Base-by-base conservation (phyloP, 2,329 filamentous ascomycete species). In the Cladosporium sp. region DNA sequence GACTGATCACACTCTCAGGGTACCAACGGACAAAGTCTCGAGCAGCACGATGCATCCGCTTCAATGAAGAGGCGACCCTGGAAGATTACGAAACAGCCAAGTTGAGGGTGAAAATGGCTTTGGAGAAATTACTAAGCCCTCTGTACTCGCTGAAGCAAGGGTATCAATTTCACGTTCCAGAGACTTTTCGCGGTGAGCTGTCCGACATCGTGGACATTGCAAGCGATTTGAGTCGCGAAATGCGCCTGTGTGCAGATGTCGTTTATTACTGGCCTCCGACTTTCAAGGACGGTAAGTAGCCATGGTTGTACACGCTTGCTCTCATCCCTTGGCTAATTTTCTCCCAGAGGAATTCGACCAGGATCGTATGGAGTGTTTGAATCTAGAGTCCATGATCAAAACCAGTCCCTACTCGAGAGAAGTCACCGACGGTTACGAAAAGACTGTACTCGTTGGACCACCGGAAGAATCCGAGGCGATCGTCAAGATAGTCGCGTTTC, bases 221-320 rank as follows among this genome's bases (percentile, higher is more conserved):
- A 11, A 58, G 53, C 6, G 18, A 50, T 7, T 45, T 64, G 11
- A 58, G 54, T 41, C 56, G 53, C 32, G 15, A 49, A 8, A 63
- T 65, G 51, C 61, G 61, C 18, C 43, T 19, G 7, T 49, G 52
- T 7, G 49, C 43, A 24, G 52, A 61, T 32, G 58, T 58, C 12
- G 50, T 65, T 22, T 66, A 62, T 54, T 59, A 64, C 54, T 65
- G 61, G 54, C 52, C 59, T 19, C 56, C 61, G 7, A 57, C 61
- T 0, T 65, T 64, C 62, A 66, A 67, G 37, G 63, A 65, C 34
- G 60, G 62, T 47, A 34, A 19, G 45, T n/a, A n/a, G n/a, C n/a
- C n/a, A n/a, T n/a, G n/a, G n/a, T n/a, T n/a, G n/a, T n/a, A n/a
- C n/a, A n/a, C n/a, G n/a, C n/a, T n/a, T n/a, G n/a, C 22, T 27